Evolutionary conservation across 1,284 basidiomycete genomes (phyloP), one percentile per base, ranked within the genome.

Genomic region (Cystobasidiaceae sp.): DNA sequence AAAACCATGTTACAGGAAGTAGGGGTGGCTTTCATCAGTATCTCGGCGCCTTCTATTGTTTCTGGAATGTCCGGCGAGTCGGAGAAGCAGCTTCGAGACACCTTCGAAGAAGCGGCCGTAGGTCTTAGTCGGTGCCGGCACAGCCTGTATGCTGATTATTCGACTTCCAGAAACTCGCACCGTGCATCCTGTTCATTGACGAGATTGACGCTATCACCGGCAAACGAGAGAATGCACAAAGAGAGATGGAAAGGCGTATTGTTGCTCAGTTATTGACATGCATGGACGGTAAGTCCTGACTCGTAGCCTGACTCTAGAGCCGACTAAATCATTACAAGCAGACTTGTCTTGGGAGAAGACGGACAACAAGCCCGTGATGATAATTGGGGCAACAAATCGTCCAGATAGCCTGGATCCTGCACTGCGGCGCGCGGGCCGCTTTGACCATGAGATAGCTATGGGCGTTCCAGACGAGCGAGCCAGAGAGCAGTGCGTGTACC

Each of bases 151-250:
- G 30, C 21, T 19, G 3, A 17, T 49, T 6, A 43, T 48, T 11
- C 41, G 52, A 32, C 23, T 0, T 25, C 0, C 71, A 93, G 90
- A 85, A 87, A 71, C 81, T 88, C 21, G 91, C 93, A 0, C 93
- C 92, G 0, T 93, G 90, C 72, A 79, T 97, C 2, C 78, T 96
- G 3, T 97, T 97, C 78, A 89, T 97, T 52, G 94, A 98, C 77
- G 94, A 97, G 76, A 96, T 98, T 34, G 94, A 98, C 74, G 92
- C 94, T 5, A 96, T 98, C 71, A 97, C 93, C 0, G 92, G 92
- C 0, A 98, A 98, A 78, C 82, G 94, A 67, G 94, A 97, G 79
- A 97, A 89, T 69, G 94, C 94, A 0, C 92, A 94, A 74, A 80
- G 94, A 68, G 94, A 98, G 79, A 98, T 97, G 94, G 94, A 98